Evolutionary conservation across 2,329 filamentous ascomycete species (phyloP).

Genomic region (Aspergillus ruber): DNA sequence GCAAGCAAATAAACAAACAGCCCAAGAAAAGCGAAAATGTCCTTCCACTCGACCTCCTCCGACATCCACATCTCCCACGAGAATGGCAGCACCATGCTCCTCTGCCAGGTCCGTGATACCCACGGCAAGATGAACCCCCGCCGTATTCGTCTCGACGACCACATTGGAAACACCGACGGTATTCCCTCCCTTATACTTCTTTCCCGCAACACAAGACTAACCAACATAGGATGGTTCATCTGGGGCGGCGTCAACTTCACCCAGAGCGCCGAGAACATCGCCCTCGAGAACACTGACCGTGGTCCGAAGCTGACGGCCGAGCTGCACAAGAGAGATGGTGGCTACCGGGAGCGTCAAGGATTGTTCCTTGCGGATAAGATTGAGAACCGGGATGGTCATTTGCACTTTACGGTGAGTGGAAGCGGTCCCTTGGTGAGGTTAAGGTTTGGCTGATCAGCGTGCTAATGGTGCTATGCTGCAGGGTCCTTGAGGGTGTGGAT

Average conservation of each 20-base stretch:
- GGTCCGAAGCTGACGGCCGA: slow-evolving; percentile 14
- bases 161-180: slow-evolving; percentile 15
- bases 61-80: slow-evolving; percentile 10
- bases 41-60: slow-evolving; percentile 8
- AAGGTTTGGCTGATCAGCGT: neutral
- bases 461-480: too few species aligned
- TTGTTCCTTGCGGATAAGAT: slow-evolving; percentile 14
- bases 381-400: slow-evolving; percentile 9
- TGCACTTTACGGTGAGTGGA: slow-evolving; percentile 9
- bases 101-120: slow-evolving; percentile 5
- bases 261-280: slow-evolving; percentile 8
- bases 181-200: neutral
- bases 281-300: slow-evolving; percentile 6
- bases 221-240: slow-evolving; percentile 13
- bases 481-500: too few species aligned
- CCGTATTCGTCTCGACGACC: slow-evolving; percentile 11
- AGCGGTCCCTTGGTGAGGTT: neutral
- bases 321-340: slow-evolving; percentile 7
- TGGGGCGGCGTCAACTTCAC: slow-evolving; percentile 16
- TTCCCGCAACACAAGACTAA: neutral
- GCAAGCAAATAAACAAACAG: neutral
- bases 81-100: slow-evolving; percentile 7
- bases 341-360: slow-evolving; percentile 11
- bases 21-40: slow-evolving; percentile 4
- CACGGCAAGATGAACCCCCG: slow-evolving; percentile 2